Evolutionary conservation across 305 asterid species (phyloP).

Genomic region (Stenogyne calaminthoides): DNA sequence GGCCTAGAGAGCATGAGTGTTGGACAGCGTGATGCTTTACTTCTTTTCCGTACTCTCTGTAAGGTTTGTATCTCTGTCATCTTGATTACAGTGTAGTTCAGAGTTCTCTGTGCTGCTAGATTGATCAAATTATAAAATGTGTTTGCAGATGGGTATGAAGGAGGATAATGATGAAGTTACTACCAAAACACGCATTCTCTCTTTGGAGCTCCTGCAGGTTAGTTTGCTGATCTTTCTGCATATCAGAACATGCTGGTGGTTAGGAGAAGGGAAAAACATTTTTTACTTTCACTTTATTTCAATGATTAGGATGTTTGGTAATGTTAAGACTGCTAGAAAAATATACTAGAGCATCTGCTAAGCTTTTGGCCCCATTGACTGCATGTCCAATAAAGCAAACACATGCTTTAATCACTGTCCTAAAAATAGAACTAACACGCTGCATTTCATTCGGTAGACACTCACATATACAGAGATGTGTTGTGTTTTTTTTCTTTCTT

Average conservation of each 20-base stretch:
- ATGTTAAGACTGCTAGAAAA: slow-evolving; percentile 17
- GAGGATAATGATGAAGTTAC: slow-evolving; percentile 96
- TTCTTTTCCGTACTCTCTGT: slow-evolving; percentile 97
- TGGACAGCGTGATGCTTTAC: slow-evolving; percentile 92
- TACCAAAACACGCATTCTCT: slow-evolving; percentile 86
- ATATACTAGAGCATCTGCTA: slow-evolving; percentile 3
- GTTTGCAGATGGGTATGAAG: slow-evolving; percentile 97
- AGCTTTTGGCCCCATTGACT: slow-evolving; percentile 12
- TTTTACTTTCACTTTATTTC: slow-evolving; percentile 16
- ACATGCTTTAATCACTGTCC: slow-evolving; percentile 12
- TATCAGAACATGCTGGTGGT: slow-evolving; percentile 26
- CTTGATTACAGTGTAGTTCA: slow-evolving; percentile 24
- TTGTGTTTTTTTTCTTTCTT: neutral
- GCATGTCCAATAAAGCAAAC: slow-evolving; percentile 4
- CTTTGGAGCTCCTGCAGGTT: slow-evolving; percentile 99
- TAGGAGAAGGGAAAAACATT: slow-evolving; percentile 18
- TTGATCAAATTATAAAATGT: slow-evolving; percentile 34
- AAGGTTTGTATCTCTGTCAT: slow-evolving; percentile 67
- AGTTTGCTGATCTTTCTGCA: slow-evolving; percentile 33
- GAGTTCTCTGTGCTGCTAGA: slow-evolving; percentile 30
- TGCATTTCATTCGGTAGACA: slow-evolving; percentile 1
- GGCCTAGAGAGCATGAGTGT: slow-evolving; percentile 72
- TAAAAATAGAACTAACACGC: neutral
- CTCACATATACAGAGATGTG: neutral
- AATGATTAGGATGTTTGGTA: slow-evolving; percentile 9